Evolutionary conservation across 2,329 filamentous ascomycete genomes (phyloP).

Genomic region (Graphilbum fragrans): DNA sequence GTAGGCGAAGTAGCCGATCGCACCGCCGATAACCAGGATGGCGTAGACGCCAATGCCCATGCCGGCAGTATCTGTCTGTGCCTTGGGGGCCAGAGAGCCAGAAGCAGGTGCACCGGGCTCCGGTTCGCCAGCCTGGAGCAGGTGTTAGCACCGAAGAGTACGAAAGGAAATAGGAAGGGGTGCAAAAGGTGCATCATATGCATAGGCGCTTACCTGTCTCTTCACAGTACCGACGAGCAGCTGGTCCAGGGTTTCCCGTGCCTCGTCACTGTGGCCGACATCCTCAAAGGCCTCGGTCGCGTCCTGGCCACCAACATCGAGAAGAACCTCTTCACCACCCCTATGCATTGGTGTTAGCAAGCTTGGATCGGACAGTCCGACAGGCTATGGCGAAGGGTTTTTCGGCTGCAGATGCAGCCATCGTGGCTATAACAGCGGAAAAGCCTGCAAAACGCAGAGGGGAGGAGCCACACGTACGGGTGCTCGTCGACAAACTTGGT

Average conservation of each 20-base stretch:
- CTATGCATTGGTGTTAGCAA: slow-evolving; percentile 36
- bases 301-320: slow-evolving; percentile 93
- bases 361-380: neutral
- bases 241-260: slow-evolving; percentile 78
- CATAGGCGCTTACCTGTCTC: slow-evolving; percentile 50
- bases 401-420: no score
- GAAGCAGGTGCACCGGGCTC: slow-evolving; percentile 24
- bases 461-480: slow-evolving; percentile 45
- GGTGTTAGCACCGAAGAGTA: slow-evolving; percentile 12
- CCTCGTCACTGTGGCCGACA: slow-evolving; percentile 97
- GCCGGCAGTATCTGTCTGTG: slow-evolving; percentile 37
- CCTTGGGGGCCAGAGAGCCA: slow-evolving; percentile 35
- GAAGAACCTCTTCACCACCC: slow-evolving; percentile 94
- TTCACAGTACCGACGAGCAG: slow-evolving; percentile 68
- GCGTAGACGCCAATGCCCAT: slow-evolving; percentile 74
- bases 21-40: slow-evolving; percentile 64
- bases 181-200: no score
- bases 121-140: slow-evolving; percentile 61
- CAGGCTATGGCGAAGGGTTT: neutral
- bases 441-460: neutral
- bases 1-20: slow-evolving; percentile 69
- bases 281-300: slow-evolving; percentile 98
- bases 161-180: neutral
- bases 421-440: no score
- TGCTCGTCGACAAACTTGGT: slow-evolving; percentile 93